Evolutionary conservation across 768 basidiomycete genomes (phyloP).

Genomic region (Cubamyces lactineus): DNA sequence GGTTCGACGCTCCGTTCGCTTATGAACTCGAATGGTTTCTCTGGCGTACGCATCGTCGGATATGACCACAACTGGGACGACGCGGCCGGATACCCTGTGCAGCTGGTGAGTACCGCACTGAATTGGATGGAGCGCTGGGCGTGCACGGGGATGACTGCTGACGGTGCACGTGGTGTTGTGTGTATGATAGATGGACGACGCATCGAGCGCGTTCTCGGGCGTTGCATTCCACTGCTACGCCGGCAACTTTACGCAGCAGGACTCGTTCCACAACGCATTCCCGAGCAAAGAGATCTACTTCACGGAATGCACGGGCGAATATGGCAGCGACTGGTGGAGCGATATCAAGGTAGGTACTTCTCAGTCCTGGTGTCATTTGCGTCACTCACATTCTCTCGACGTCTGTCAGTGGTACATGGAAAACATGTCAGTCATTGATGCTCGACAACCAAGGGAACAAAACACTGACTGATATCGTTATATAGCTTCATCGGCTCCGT

Average conservation of each 20-base stretch:
- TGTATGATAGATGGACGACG: slow-evolving; percentile 53
- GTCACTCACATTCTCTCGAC: background rate
- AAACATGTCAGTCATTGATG: slow-evolving; percentile 51
- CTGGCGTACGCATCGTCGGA: slow-evolving; percentile 63
- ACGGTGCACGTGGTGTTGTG: slow-evolving; percentile 17
- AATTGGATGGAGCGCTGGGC: background rate
- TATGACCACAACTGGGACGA: slow-evolving; percentile 78
- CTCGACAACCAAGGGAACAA: slow-evolving; percentile 2
- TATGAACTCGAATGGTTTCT: slow-evolving; percentile 65
- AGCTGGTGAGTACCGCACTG: slow-evolving; percentile 40
- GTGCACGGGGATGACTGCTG: background rate
- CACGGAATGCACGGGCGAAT: slow-evolving; percentile 67
- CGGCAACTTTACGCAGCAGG: slow-evolving; percentile 57
- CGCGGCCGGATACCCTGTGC: slow-evolving; percentile 64
- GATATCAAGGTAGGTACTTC: slow-evolving; percentile 65
- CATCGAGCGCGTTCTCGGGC: slow-evolving; percentile 59
- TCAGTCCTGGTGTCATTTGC: no score
- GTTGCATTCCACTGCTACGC: slow-evolving; percentile 77
- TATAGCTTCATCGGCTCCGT: slow-evolving; percentile 46
- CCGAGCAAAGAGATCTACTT: slow-evolving; percentile 61
- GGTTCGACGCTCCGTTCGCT: slow-evolving; percentile 59
- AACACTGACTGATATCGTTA: slow-evolving; percentile 18
- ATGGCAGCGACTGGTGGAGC: slow-evolving; percentile 77
- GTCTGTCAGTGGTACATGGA: slow-evolving; percentile 65
- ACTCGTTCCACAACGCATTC: slow-evolving; percentile 57